Evolutionary conservation across 805 yeast genomes (phyloP).

Genomic region (Millerozyma acaciae): DNA sequence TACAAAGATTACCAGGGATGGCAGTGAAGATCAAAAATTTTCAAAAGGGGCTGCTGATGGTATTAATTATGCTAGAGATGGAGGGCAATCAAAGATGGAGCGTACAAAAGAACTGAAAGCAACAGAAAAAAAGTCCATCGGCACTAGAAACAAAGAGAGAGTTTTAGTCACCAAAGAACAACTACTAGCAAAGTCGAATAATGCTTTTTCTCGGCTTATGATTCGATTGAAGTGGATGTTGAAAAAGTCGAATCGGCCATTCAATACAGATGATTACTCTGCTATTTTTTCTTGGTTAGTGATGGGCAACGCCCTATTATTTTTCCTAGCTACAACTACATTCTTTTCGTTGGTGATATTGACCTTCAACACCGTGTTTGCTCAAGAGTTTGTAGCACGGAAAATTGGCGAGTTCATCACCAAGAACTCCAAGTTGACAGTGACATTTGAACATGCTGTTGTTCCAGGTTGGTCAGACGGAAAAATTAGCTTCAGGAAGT

Average conservation of each 20-base stretch:
- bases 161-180: conserved; percentile 19
- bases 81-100: too few species aligned
- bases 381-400: conserved; percentile 83
- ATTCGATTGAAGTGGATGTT: conserved; percentile 65
- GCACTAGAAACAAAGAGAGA: conserved; percentile 1
- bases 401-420: conserved; percentile 81
- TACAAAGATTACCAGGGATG: too few species aligned
- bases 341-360: conserved; percentile 77
- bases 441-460: conserved; percentile 88
- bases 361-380: conserved; percentile 77
- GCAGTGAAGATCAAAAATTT: too few species aligned
- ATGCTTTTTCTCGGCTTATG: conserved; percentile 23
- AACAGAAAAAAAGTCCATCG: too few species aligned
- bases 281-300: conserved; percentile 91
- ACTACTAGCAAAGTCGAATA: conserved; percentile 24
- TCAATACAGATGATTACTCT: conserved; percentile 85
- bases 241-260: conserved; percentile 73
- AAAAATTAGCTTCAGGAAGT: conserved; percentile 75
- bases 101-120: too few species aligned
- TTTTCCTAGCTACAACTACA: conserved; percentile 87
- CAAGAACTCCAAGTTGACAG: conserved; percentile 73
- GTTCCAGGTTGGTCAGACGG: conserved; percentile 94
- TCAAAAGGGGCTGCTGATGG: too few species aligned
- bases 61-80: too few species aligned
- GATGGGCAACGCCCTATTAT: conserved; percentile 77